phyloP scores from a whole-genome alignment of 2,329 filamentous ascomycete species.

The Penicillium hordei region DNA sequence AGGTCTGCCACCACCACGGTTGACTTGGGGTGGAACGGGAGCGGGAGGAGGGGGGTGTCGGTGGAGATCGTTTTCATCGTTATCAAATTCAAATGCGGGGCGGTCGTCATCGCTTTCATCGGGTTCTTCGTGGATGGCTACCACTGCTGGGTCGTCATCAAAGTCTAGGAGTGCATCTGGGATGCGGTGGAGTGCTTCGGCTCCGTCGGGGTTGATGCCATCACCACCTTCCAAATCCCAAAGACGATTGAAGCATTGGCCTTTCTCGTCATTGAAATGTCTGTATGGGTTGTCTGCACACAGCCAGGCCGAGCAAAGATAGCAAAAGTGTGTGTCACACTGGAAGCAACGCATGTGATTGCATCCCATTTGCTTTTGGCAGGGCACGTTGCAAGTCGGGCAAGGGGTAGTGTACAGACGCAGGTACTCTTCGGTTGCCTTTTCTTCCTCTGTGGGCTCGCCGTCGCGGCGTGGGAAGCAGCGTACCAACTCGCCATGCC shows the following conservation, averaged over 20 bases:
- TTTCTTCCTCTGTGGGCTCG: constrained; percentile 79
- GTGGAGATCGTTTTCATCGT: constrained; percentile 27
- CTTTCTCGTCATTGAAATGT: constrained; percentile 76
- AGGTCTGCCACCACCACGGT: constrained; percentile 28
- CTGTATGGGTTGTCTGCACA: constrained; percentile 76
- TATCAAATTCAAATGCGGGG: constrained; percentile 27
- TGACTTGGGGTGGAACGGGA: constrained; percentile 39
- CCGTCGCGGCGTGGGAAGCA: constrained; percentile 62
- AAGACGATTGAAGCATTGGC: constrained; percentile 76
- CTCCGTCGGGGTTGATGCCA: constrained; percentile 45
- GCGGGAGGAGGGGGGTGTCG: constrained; percentile 42
- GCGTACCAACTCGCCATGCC: constrained; percentile 88
- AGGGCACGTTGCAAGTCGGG: constrained; percentile 79
- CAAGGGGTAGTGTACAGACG: constrained; percentile 79
- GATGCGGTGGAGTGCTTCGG: constrained; percentile 43
- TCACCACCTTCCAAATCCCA: constrained; percentile 90
- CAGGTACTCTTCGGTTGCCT: constrained; percentile 83
- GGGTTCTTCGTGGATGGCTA: constrained; percentile 13
- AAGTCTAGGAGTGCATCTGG: constrained; percentile 40
- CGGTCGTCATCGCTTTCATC: constrained; percentile 32
- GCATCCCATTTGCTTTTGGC: constrained; percentile 89
- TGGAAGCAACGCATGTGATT: constrained; percentile 95
- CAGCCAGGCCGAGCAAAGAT: constrained; percentile 87
- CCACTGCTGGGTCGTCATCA: constrained; percentile 28
- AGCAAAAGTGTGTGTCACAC: constrained; percentile 92